phyloP scores from a whole-genome alignment of 768 basidiomycete species.

The Hemileccinum impolitum region DNA sequence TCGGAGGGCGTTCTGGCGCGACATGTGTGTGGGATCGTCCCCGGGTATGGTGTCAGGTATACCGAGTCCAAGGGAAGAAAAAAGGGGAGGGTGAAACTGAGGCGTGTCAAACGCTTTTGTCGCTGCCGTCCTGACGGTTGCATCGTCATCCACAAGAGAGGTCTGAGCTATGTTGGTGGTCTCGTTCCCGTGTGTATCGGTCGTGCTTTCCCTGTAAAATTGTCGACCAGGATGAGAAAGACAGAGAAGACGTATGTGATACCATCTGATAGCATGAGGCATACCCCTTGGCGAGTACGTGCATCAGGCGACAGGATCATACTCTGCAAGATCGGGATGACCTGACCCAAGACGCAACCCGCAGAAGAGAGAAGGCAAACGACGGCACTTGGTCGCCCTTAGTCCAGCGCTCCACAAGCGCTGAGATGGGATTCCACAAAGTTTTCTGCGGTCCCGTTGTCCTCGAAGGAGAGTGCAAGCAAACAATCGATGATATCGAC shows the following conservation, averaged over 20 bases:
- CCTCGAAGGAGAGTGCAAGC: no score
- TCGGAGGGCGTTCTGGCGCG: no score
- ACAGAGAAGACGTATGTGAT: constrained; percentile 59
- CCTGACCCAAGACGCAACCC: constrained; percentile 80
- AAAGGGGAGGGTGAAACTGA: constrained; percentile 44
- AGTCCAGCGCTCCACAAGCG: no score
- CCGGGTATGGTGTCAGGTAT: no score
- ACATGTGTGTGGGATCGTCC: no score
- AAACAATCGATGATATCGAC: no score
- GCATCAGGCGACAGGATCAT: constrained; percentile 61
- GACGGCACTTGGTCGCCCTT: no score
- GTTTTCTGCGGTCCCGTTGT: no score
- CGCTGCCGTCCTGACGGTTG: constrained; percentile 83
- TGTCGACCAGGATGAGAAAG: constrained; percentile 5
- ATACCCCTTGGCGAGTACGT: constrained; percentile 78
- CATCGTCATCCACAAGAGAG: constrained; percentile 85
- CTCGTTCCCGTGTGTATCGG: constrained; percentile 80
- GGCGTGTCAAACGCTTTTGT: constrained; percentile 86
- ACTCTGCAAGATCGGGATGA: constrained; percentile 73
- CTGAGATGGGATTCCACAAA: no score
- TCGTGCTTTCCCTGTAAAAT: constrained; percentile 67
- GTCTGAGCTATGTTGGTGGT: constrained; percentile 82
- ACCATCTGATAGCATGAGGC: constrained; percentile 81
- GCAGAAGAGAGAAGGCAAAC: no score
- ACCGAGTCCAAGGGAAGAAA: no score